phyloP scores from a whole-genome alignment of 129 eudicot genomes.

The Smallanthus sonchifolius region DNA sequence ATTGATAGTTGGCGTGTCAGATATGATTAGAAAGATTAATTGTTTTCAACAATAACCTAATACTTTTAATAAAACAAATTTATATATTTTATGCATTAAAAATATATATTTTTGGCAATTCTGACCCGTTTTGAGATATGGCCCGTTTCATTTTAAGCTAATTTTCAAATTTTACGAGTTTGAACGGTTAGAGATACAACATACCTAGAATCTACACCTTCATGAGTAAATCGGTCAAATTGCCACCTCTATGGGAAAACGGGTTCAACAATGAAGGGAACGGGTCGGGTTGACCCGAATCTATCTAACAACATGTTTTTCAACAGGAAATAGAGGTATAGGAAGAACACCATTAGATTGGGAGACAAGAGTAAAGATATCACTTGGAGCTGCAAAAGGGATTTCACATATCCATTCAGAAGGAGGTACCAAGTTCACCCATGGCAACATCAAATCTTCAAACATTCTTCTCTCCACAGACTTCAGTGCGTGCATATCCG shows the following conservation, averaged over 20 bases:
- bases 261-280: not conserved
- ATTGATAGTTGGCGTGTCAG: not conserved
- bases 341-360: slow-evolving; percentile 76
- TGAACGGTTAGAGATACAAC: not conserved
- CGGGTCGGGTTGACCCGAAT: not conserved
- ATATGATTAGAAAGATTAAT: too few species aligned
- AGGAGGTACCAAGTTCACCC: slow-evolving; percentile 55
- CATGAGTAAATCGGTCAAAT: not conserved
- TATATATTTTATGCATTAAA: not conserved
- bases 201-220: not conserved
- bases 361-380: slow-evolving; percentile 66
- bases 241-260: not conserved
- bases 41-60: not conserved
- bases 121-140: not conserved
- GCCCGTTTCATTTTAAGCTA: not conserved
- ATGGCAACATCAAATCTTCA: slow-evolving; percentile 93
- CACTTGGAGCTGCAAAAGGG: slow-evolving; percentile 78
- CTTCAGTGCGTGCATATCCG: slow-evolving; percentile 58
- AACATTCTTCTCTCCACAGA: slow-evolving; percentile 62
- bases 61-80: not conserved
- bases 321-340: slow-evolving; percentile 55
- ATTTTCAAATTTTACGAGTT: not conserved
- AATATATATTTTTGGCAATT: not conserved
- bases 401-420: slow-evolving; percentile 66
- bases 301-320: slow-evolving; percentile 5